Conservation (phyloP, 352 stramenopile species). For the Thraustotheca clavata region DNA sequence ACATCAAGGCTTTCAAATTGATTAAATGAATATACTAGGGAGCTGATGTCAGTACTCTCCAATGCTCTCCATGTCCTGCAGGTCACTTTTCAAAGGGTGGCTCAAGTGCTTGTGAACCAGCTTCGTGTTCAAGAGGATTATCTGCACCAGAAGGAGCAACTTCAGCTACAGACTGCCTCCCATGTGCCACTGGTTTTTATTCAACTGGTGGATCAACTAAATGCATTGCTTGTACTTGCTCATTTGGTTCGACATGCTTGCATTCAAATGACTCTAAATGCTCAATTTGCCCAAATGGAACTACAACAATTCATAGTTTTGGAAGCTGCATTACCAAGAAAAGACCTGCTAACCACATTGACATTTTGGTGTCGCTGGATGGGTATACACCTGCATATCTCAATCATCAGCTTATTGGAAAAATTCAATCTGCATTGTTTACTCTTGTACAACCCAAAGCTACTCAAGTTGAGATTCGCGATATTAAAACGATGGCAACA, state of each 20-base stretch:
- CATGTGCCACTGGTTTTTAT: slow-evolving; percentile 30
- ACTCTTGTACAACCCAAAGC: neutral
- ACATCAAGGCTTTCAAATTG: neutral
- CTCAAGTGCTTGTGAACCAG: neutral
- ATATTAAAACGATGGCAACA: neutral
- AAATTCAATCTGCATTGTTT: neutral
- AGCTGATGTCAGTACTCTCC: neutral
- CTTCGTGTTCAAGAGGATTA: slow-evolving; percentile 15
- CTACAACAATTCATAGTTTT: slow-evolving; percentile 26
- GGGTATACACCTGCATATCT: slow-evolving; percentile 41
- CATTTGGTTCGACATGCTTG: slow-evolving; percentile 26
- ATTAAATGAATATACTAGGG: neutral
- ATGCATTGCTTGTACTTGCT: slow-evolving; percentile 32
- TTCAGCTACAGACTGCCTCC: slow-evolving; percentile 23
- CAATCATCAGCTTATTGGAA: slow-evolving; percentile 22
- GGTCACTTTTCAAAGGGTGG: slow-evolving; percentile 10
- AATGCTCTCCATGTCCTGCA: slow-evolving; percentile 9
- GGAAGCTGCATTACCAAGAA: slow-evolving; percentile 27
- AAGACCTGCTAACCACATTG: slow-evolving; percentile 26
- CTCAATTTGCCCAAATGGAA: slow-evolving; percentile 24
- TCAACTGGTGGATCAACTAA: slow-evolving; percentile 29
- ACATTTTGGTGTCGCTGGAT: slow-evolving; percentile 34
- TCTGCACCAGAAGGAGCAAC: slow-evolving; percentile 26
- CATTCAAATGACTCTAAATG: slow-evolving; percentile 28
- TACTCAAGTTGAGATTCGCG: neutral